phyloP scores from a whole-genome alignment of 805 yeast species.

The Scheffersomyces coipomensis region DNA sequence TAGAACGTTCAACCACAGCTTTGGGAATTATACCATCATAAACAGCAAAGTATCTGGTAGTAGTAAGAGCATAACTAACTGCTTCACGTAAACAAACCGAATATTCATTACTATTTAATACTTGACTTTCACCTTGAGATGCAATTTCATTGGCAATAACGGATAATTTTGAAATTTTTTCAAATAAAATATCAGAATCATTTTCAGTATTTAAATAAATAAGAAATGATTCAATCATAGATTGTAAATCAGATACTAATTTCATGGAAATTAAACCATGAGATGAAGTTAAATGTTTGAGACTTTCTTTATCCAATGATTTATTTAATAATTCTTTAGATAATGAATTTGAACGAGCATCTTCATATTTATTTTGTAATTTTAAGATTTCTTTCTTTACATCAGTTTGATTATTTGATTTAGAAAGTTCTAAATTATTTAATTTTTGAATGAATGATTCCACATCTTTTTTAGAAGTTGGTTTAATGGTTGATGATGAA shows the following conservation, averaged over 20 bases:
- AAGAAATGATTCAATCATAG: slow-evolving; percentile 47
- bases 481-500: neutral
- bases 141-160: slow-evolving; percentile 43
- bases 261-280: slow-evolving; percentile 48
- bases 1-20: slow-evolving; percentile 69
- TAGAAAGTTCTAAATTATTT: slow-evolving; percentile 2
- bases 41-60: slow-evolving; percentile 70
- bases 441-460: slow-evolving; percentile 9
- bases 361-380: slow-evolving; percentile 54
- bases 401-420: neutral
- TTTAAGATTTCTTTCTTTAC: slow-evolving; percentile 31
- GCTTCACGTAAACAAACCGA: slow-evolving; percentile 59
- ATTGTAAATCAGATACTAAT: slow-evolving; percentile 44
- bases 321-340: slow-evolving; percentile 14
- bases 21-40: slow-evolving; percentile 67
- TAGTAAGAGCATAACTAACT: slow-evolving; percentile 70
- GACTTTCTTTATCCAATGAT: slow-evolving; percentile 17
- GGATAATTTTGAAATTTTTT: slow-evolving; percentile 49
- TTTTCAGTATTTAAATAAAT: slow-evolving; percentile 25
- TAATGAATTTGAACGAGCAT: slow-evolving; percentile 37
- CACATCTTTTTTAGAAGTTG: slow-evolving; percentile 3
- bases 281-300: slow-evolving; percentile 27
- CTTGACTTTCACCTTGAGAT: slow-evolving; percentile 24
- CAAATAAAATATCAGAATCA: slow-evolving; percentile 46
- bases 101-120: slow-evolving; percentile 32